Conservation (phyloP, 768 basidiomycete genomes). For the Boletellus sp. region DNA sequence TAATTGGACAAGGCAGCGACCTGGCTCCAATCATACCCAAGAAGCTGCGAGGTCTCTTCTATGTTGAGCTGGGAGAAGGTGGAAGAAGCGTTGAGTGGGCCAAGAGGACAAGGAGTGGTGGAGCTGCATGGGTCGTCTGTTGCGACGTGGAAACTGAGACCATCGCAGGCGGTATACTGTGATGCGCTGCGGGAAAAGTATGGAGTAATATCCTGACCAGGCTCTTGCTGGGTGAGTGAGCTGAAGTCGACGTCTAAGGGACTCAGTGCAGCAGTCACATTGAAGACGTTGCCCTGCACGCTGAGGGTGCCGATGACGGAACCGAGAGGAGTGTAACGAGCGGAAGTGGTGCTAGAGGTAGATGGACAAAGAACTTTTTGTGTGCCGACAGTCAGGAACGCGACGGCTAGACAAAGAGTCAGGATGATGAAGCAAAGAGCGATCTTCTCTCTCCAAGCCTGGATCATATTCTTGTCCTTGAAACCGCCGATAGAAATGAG, state of each 20-base stretch:
- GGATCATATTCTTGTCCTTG: conserved; percentile 69
- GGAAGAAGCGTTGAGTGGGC: conserved; percentile 48
- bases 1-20: conserved; percentile 68
- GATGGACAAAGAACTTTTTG: conserved; percentile 88
- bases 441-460: conserved; percentile 98
- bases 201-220: conserved; percentile 90
- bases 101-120: conserved; percentile 62
- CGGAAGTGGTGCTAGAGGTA: conserved; percentile 39
- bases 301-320: conserved; percentile 61
- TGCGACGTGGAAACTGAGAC: conserved; percentile 64
- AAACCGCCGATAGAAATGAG: conserved; percentile 75
- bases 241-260: conserved; percentile 55
- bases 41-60: conserved; percentile 58
- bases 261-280: conserved; percentile 52
- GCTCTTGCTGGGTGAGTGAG: conserved; percentile 45
- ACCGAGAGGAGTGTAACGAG: conserved; percentile 53
- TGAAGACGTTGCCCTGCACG: conserved; percentile 73
- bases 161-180: conserved; percentile 63
- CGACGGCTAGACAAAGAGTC: conserved; percentile 73
- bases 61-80: conserved; percentile 64
- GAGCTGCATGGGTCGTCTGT: conserved; percentile 68
- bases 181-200: conserved; percentile 69
- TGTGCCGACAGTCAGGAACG: conserved; percentile 92
- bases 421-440: conserved; percentile 85
- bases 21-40: conserved; percentile 92